Percentiles rank a stretch among this genome's conserved stretches.
Conservation (phyloP, 495 filamentous ascomycete species). For the Parmelia sp. region DNA sequence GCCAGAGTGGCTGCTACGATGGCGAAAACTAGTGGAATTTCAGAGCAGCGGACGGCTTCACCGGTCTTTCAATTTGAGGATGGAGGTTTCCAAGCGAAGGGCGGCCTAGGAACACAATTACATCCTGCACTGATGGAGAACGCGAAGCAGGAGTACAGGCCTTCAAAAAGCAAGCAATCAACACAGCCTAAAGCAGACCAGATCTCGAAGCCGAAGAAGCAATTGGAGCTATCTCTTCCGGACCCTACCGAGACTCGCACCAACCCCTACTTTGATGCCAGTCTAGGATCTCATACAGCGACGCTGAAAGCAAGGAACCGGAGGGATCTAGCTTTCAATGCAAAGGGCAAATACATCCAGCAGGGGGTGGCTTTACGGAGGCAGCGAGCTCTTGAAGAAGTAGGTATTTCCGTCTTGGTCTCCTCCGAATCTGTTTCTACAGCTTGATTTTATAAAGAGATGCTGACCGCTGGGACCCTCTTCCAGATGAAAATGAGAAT, state of each 20-base stretch:
- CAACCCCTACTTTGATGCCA: constrained; percentile 85
- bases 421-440: not conserved
- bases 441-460: not conserved
- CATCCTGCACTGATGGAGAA: constrained; percentile 83
- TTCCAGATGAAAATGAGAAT: constrained; percentile 80
- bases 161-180: constrained; percentile 48
- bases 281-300: constrained; percentile 55
- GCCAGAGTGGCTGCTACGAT: constrained; percentile 75
- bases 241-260: constrained; percentile 60
- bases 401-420: not conserved
- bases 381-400: constrained; percentile 76
- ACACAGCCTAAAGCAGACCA: constrained; percentile 45
- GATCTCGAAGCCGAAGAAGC: constrained; percentile 40
- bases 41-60: constrained; percentile 35
- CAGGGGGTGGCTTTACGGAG: constrained; percentile 82
- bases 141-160: constrained; percentile 54
- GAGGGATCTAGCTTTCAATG: constrained; percentile 80
- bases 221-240: constrained; percentile 64
- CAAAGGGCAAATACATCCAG: constrained; percentile 93
- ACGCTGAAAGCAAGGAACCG: constrained; percentile 58
- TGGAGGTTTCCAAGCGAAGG: constrained; percentile 47
- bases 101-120: constrained; percentile 82
- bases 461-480: not conserved
- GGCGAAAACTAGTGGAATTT: constrained; percentile 43
- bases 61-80: constrained; percentile 42